Evolutionary conservation across 495 filamentous ascomycete species (phyloP).

Genomic region (Chaetomium tenue): DNA sequence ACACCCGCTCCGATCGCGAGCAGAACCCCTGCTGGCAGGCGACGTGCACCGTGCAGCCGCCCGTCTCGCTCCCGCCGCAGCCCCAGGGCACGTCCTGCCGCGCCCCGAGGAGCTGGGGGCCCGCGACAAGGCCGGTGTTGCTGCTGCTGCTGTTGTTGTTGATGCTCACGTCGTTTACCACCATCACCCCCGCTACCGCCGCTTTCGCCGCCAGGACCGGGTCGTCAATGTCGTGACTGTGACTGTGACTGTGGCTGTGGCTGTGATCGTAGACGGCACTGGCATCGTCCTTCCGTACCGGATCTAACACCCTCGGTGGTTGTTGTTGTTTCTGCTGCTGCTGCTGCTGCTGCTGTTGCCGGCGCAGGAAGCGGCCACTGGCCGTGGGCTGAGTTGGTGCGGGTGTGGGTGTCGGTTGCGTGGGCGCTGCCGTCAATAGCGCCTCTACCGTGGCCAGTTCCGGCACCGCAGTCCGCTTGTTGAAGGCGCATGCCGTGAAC

Average conservation of each 20-base stretch:
- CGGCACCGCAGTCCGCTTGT: not conserved
- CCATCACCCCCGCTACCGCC: not conserved
- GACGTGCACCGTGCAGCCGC: not conserved
- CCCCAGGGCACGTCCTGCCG: not conserved
- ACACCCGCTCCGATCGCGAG: not conserved
- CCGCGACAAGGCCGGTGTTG: not conserved
- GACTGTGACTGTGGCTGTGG: too few species aligned
- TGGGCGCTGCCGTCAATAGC: not conserved
- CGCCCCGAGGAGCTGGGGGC: not conserved
- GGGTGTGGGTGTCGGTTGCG: not conserved
- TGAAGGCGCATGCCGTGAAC: not conserved
- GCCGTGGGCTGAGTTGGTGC: not conserved
- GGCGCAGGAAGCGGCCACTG: not conserved
- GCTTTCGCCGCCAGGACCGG: not conserved
- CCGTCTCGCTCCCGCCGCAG: not conserved
- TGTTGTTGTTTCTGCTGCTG: not conserved
- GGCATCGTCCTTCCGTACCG: not conserved
- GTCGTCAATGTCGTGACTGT: not conserved
- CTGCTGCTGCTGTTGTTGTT: not conserved
- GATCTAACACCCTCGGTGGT: not conserved
- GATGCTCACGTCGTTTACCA: not conserved
- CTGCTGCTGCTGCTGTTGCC: too few species aligned
- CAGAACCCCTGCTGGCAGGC: not conserved
- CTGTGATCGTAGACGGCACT: not conserved
- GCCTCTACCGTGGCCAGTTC: not conserved